These are phyloP conservation scores for Raphanus sativus DNA, from an alignment of 345 rosid genomes.

Conservation along the genomic window DNA sequence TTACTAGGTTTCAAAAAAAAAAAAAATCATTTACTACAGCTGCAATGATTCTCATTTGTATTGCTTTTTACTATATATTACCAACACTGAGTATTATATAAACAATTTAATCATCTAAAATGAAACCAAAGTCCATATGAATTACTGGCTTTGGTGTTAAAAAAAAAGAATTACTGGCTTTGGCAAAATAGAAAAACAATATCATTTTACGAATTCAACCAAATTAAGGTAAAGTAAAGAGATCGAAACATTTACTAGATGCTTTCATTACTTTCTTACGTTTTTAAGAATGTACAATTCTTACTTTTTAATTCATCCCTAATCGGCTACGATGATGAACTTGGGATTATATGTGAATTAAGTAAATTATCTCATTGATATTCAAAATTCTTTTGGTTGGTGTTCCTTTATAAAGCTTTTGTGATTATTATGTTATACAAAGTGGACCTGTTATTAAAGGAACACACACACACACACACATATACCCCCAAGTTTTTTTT, in stretches of 20 bases:
- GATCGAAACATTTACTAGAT: neutral
- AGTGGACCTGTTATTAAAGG: slow-evolving; percentile 15
- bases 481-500: too few relatives aligned
- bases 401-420: slow-evolving; percentile 20
- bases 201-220: neutral
- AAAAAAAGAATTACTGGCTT: neutral
- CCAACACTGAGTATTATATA: neutral
- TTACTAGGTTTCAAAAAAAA: too few relatives aligned
- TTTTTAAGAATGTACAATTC: neutral
- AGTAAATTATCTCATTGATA: slow-evolving; percentile 22
- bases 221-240: neutral
- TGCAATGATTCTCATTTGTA: slow-evolving; percentile 2
- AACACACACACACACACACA: neutral
- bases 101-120: neutral
- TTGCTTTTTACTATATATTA: neutral
- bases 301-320: neutral
- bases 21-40: slow-evolving; percentile 11
- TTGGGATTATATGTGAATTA: slow-evolving; percentile 10
- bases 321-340: neutral
- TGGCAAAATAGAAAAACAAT: neutral
- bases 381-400: slow-evolving; percentile 10
- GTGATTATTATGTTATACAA: slow-evolving; percentile 13
- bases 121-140: neutral
- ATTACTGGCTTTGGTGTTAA: neutral
- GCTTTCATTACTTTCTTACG: neutral